Conservation (phyloP, 179 eudicot species). For the Corrigiola litoralis region DNA sequence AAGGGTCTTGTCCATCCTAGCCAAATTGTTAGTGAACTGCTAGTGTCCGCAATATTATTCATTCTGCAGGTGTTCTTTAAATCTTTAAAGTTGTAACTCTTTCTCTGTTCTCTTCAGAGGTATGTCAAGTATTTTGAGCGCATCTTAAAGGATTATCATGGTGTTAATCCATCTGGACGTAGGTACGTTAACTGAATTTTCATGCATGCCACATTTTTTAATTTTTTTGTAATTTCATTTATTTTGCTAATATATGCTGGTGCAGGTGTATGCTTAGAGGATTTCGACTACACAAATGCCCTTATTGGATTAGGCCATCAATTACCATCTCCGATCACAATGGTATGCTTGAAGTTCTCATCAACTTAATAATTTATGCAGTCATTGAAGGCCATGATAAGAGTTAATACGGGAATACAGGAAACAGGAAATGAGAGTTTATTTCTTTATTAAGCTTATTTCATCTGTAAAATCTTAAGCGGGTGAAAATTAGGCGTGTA, state of each 20-base stretch:
- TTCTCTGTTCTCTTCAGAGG: conserved; percentile 43
- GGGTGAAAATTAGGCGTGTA: not conserved
- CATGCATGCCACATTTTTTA: not conserved
- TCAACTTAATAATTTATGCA: not conserved
- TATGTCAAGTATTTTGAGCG: conserved; percentile 98
- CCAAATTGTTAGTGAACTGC: conserved; percentile 74
- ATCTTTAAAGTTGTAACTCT: conserved; percentile 7
- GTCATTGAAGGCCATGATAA: too few relatives aligned
- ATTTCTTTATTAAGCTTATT: not conserved
- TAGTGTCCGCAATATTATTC: conserved; percentile 5
- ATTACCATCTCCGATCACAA: conserved; percentile 84
- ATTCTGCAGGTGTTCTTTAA: conserved; percentile 11
- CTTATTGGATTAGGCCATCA: conserved; percentile 97
- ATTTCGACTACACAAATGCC: conserved; percentile 92
- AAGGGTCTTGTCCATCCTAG: conserved; percentile 96
- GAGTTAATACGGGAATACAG: not conserved
- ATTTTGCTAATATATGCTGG: conserved; percentile 17
- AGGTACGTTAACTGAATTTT: conserved; percentile 48
- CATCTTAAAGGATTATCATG: conserved; percentile 52
- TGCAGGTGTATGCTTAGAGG: conserved; percentile 98
- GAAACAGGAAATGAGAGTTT: not conserved
- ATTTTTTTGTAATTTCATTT: not conserved
- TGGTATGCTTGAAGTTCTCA: conserved; percentile 38
- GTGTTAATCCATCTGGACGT: conserved; percentile 76
- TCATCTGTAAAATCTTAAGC: not conserved